phyloP scores from a whole-genome alignment of 331 rosid species.

The Cydonia oblonga region DNA sequence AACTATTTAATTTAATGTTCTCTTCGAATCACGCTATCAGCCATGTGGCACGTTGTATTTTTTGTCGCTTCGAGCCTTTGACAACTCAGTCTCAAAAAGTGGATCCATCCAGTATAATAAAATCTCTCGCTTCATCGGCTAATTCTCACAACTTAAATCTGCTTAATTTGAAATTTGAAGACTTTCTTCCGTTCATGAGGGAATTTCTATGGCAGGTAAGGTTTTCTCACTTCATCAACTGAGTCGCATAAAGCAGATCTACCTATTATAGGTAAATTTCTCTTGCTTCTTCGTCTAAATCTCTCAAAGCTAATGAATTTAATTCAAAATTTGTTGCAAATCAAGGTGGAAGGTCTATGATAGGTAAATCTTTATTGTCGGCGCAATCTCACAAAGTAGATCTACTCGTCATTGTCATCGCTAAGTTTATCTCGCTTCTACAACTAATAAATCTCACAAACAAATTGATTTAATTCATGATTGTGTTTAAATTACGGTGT shows the following conservation, averaged over 20 bases:
- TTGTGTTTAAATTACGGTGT: neutral
- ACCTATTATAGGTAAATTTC: neutral
- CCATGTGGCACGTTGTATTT: neutral
- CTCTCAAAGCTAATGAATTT: neutral
- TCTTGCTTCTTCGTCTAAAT: no score
- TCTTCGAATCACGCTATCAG: neutral
- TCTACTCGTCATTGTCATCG: neutral
- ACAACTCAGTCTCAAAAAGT: neutral
- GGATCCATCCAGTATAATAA: neutral
- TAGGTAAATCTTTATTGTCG: neutral
- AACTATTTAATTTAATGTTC: neutral
- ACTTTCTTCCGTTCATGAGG: neutral
- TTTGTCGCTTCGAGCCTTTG: neutral
- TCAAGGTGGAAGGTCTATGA: neutral
- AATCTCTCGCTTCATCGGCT: neutral
- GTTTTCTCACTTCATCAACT: neutral
- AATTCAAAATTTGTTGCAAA: neutral
- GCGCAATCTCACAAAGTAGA: neutral
- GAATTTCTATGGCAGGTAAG: neutral
- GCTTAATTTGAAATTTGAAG: neutral
- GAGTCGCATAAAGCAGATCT: neutral
- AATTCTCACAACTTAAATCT: neutral
- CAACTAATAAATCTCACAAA: neutral
- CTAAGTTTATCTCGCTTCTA: neutral
- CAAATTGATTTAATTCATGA: neutral